phyloP scores from a whole-genome alignment of 345 rosid genomes.

The Pistacia vera region DNA sequence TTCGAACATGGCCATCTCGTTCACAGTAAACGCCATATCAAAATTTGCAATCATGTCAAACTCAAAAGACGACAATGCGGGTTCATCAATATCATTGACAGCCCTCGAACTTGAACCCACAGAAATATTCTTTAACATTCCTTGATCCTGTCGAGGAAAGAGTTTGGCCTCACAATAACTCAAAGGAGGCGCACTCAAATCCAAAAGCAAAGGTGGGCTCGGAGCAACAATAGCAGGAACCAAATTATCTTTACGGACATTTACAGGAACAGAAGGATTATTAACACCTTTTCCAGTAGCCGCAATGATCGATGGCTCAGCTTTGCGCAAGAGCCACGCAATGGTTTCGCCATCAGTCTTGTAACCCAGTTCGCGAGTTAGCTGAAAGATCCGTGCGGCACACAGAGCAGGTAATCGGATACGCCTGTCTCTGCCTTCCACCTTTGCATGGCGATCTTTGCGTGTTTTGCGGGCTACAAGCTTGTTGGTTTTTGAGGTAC shows the following conservation, averaged over 20 bases:
- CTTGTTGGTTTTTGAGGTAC: constrained; percentile 10
- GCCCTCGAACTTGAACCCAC: background rate
- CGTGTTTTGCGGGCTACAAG: background rate
- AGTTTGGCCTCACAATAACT: background rate
- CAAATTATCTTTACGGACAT: background rate
- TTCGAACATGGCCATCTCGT: constrained; percentile 17
- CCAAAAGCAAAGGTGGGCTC: background rate
- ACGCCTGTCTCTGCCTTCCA: constrained; percentile 37
- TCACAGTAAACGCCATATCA: constrained; percentile 17
- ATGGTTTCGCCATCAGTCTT: constrained; percentile 37
- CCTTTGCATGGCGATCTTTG: constrained; percentile 33
- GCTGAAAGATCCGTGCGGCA: constrained; percentile 33
- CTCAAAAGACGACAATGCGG: constrained; percentile 8
- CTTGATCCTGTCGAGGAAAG: background rate
- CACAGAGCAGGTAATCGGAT: constrained; percentile 13
- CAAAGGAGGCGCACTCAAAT: background rate
- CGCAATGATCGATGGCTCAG: constrained; percentile 31
- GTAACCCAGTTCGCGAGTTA: constrained; percentile 32
- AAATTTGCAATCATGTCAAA: constrained; percentile 12
- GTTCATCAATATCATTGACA: background rate
- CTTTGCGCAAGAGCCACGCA: constrained; percentile 29
- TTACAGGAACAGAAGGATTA: background rate
- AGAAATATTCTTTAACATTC: no score
- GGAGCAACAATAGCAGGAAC: background rate
- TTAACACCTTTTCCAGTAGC: constrained; percentile 15